A percentile compares a stretch with the other conserved stretches of the same genome.
Evolutionary conservation across 352 stramenopile genomes (phyloP).

Genomic region (Globisporangium paroecandrum): DNA sequence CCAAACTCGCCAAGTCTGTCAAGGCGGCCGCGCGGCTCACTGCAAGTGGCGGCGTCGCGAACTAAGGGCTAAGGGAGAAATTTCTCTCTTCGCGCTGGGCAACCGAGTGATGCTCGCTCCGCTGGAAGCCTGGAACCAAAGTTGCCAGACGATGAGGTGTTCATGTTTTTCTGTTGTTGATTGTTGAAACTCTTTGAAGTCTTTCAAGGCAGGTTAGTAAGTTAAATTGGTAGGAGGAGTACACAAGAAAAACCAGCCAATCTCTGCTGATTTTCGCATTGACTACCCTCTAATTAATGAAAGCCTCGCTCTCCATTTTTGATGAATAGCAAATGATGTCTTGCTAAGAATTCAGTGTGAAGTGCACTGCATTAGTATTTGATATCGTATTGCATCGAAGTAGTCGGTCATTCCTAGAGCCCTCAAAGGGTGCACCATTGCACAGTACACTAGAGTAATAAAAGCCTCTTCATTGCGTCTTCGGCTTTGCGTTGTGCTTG

Average conservation of each 20-base stretch:
- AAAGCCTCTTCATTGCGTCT: background rate
- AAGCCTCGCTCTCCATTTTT: background rate
- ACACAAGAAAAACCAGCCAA: no score
- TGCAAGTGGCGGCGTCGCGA: constrained; percentile 8
- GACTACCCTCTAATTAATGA: background rate
- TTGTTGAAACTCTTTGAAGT: background rate
- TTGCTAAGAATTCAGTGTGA: no score
- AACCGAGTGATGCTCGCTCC: background rate
- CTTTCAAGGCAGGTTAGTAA: background rate
- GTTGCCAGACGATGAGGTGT: background rate
- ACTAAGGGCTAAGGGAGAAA: background rate
- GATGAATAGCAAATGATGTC: background rate
- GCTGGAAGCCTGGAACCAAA: background rate
- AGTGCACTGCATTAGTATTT: no score
- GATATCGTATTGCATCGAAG: background rate
- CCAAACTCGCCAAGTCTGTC: constrained; percentile 7
- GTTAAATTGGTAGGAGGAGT: background rate
- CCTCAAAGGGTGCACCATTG: background rate
- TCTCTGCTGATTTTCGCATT: no score
- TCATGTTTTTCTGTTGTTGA: background rate
- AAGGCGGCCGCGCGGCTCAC: constrained; percentile 2
- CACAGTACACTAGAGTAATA: background rate
- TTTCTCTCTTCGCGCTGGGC: background rate
- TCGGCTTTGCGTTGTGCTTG: constrained; percentile 17
- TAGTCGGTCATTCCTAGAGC: background rate